phyloP scores from a whole-genome alignment of 148 eudicot species.

The Suaeda aralocaspica region DNA sequence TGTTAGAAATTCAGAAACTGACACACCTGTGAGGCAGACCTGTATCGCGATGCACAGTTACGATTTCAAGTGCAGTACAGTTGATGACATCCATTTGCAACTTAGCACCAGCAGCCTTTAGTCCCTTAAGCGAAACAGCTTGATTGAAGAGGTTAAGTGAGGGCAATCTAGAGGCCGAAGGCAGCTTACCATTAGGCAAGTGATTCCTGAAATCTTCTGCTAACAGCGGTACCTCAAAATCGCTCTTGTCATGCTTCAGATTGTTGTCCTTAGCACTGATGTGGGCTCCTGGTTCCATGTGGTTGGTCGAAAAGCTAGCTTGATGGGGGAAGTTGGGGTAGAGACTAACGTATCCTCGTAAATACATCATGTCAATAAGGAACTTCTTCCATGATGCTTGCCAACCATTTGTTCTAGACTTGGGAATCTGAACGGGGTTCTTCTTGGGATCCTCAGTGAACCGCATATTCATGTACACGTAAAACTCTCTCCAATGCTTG shows the following conservation, averaged over 20 bases:
- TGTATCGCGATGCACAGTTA: slow-evolving; percentile 58
- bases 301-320: slow-evolving; percentile 89
- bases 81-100: slow-evolving; percentile 72
- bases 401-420: slow-evolving; percentile 92
- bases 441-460: slow-evolving; percentile 86
- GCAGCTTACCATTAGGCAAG: slow-evolving; percentile 80
- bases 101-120: slow-evolving; percentile 89
- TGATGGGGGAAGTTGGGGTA: slow-evolving; percentile 91
- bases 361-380: slow-evolving; percentile 92
- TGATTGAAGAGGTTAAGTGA: slow-evolving; percentile 81
- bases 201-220: slow-evolving; percentile 52
- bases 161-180: slow-evolving; percentile 76
- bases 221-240: slow-evolving; percentile 87
- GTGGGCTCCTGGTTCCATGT: slow-evolving; percentile 97
- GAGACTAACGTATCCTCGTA: slow-evolving; percentile 77
- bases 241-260: slow-evolving; percentile 63
- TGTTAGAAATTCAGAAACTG: slow-evolving; percentile 43
- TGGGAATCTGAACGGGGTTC: slow-evolving; percentile 92
- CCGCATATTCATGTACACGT: slow-evolving; percentile 98
- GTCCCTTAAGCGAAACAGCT: slow-evolving; percentile 74
- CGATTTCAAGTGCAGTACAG: slow-evolving; percentile 51
- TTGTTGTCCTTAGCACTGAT: slow-evolving; percentile 81
- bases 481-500: slow-evolving; percentile 93
- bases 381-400: slow-evolving; percentile 99
- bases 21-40: slow-evolving; percentile 75